phyloP scores from a whole-genome alignment of 1,284 basidiomycete genomes.

The Chondrostereum purpureum region DNA sequence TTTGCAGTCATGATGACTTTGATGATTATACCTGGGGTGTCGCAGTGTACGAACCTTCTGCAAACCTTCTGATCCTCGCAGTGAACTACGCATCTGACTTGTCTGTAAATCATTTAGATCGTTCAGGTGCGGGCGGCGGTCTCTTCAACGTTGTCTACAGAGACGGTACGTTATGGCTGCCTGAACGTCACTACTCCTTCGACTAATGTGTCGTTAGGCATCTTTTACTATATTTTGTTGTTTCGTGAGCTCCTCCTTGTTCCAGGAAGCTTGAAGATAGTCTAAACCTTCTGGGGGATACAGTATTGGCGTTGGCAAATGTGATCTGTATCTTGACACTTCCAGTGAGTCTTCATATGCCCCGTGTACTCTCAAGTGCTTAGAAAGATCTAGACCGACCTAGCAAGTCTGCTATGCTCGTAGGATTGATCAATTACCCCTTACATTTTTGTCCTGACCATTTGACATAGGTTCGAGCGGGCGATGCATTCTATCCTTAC shows the following conservation, averaged over 20 bases:
- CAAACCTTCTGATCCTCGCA: neutral
- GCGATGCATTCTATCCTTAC: slow-evolving; percentile 2
- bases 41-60: slow-evolving; percentile 9
- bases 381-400: neutral
- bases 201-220: neutral
- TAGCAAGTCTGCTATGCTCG: neutral
- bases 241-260: slow-evolving; percentile 2
- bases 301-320: neutral
- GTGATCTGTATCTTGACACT: neutral
- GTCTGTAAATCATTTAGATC: neutral
- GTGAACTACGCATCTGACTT: neutral
- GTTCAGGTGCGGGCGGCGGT: neutral
- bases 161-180: slow-evolving; percentile 2
- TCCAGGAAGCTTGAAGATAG: neutral
- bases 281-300: neutral
- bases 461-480: neutral
- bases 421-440: neutral
- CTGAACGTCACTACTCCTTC: neutral
- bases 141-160: slow-evolving; percentile 4
- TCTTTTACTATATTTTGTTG: slow-evolving; percentile 8
- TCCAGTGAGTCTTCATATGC: neutral
- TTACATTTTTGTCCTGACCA: neutral
- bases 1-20: slow-evolving; percentile 6
- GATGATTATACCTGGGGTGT: slow-evolving; percentile 3
- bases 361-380: neutral